A percentile compares a stretch with the other conserved stretches of the same genome.
These are phyloP conservation scores for Hydrangea macrophylla DNA, from an alignment of 148 eudicot genomes.

Conservation along the genomic window DNA sequence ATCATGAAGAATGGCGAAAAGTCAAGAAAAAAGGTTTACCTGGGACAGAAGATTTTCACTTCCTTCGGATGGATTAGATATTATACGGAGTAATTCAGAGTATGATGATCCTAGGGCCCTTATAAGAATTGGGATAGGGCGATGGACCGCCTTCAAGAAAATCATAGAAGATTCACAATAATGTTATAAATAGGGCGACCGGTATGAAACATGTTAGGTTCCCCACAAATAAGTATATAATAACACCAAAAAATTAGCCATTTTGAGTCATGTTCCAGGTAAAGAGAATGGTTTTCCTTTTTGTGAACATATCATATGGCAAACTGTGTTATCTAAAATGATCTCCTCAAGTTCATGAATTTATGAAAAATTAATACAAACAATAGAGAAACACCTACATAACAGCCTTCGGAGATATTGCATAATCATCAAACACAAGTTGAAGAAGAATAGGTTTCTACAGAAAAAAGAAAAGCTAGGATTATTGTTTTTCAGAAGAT, in stretches of 20 bases:
- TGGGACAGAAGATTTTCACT: constrained; percentile 85
- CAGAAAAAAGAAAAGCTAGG: constrained; percentile 11
- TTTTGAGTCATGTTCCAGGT: not conserved
- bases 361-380: not conserved
- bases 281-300: not conserved
- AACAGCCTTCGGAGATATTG: constrained; percentile 65
- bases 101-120: constrained; percentile 75
- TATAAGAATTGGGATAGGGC: constrained; percentile 70
- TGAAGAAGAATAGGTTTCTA: constrained; percentile 88
- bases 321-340: not conserved
- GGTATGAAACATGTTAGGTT: not conserved
- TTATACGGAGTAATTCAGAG: constrained; percentile 67
- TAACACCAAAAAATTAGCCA: not conserved
- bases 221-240: not conserved
- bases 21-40: constrained; percentile 36
- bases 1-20: not conserved
- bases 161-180: constrained; percentile 6
- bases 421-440: constrained; percentile 74
- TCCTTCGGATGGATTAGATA: constrained; percentile 89
- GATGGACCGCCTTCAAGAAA: constrained; percentile 84
- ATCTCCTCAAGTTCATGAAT: not conserved
- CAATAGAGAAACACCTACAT: constrained; percentile 62
- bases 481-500: too few species aligned
- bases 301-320: not conserved
- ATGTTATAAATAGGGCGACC: not conserved